phyloP scores from a whole-genome alignment of 768 basidiomycete species.

The Rhodotorula diobovata region DNA sequence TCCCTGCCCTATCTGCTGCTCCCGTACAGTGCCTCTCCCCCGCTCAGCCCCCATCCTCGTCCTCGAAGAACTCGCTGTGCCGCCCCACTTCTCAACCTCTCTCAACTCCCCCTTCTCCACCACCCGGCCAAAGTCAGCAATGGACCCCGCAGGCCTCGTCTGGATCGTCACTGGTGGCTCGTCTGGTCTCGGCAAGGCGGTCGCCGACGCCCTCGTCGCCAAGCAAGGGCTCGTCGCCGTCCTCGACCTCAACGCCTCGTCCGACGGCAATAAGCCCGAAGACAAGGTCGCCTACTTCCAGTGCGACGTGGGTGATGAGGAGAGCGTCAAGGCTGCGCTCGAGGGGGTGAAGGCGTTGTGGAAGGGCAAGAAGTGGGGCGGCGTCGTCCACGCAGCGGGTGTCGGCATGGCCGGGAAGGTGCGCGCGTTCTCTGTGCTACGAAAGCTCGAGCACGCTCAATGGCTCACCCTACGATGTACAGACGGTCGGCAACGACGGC shows the following conservation, averaged over 20 bases:
- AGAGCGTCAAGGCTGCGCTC: conserved; percentile 46
- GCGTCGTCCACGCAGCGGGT: conserved; percentile 61
- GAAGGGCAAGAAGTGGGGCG: conserved; percentile 55
- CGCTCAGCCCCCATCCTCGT: background rate
- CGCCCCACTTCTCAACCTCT: background rate
- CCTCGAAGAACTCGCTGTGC: background rate
- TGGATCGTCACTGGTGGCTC: conserved; percentile 35
- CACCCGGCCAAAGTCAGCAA: background rate
- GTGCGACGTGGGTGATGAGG: conserved; percentile 46
- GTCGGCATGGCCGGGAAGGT: conserved; percentile 50
- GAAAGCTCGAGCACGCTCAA: background rate
- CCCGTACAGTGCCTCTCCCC: too few relatives aligned
- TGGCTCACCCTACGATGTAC: background rate
- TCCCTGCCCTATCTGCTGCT: too few relatives aligned
- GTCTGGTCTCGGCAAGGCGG: conserved; percentile 21
- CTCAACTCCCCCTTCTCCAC: background rate
- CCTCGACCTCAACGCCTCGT: conserved; percentile 49
- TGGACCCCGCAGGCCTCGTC: conserved; percentile 18
- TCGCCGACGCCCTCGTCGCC: conserved; percentile 49
- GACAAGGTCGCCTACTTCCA: conserved; percentile 25
- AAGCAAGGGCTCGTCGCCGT: conserved; percentile 55
- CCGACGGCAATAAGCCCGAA: too few relatives aligned
- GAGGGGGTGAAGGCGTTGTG: conserved; percentile 44
- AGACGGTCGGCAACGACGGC: conserved; percentile 55
- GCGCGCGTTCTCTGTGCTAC: background rate